phyloP scores from a whole-genome alignment of 1,139 yeast species.

The Pichia sp. region DNA sequence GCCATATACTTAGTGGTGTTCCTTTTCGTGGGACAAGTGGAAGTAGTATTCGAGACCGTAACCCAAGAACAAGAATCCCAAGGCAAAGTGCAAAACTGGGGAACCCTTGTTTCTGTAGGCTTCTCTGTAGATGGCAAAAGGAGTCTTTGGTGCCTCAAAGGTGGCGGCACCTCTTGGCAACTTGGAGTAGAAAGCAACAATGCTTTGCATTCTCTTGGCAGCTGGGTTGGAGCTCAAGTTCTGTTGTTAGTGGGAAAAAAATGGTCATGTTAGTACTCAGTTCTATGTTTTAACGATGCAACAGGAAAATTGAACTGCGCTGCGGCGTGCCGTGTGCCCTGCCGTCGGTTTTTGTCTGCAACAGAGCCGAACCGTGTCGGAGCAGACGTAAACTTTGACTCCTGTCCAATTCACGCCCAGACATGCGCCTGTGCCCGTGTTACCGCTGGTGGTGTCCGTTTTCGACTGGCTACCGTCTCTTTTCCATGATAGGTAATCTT shows the following conservation, averaged over 20 bases:
- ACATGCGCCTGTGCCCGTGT: too few species aligned
- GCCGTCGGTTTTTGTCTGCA: too few species aligned
- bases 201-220: slow-evolving; percentile 95
- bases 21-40: slow-evolving; percentile 66
- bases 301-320: too few species aligned
- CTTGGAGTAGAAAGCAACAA: slow-evolving; percentile 91
- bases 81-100: slow-evolving; percentile 76
- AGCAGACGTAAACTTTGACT: too few species aligned
- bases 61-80: slow-evolving; percentile 69
- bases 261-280: neutral
- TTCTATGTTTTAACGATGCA: too few species aligned
- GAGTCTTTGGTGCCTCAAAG: slow-evolving; percentile 62
- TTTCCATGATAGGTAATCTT: too few species aligned
- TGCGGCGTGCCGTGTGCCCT: too few species aligned
- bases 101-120: slow-evolving; percentile 75
- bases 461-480: too few species aligned
- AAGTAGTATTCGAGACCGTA: slow-evolving; percentile 92
- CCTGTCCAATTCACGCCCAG: too few species aligned
- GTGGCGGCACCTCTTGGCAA: slow-evolving; percentile 94
- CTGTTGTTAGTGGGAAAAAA: slow-evolving; percentile 34
- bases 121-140: slow-evolving; percentile 72
- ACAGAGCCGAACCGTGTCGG: too few species aligned
- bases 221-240: slow-evolving; percentile 93
- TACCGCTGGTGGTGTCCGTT: too few species aligned
- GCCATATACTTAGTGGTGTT: slow-evolving; percentile 28